phyloP scores from a whole-genome alignment of 2,329 filamentous ascomycete genomes.

The Rhinocladiella mackenziei region DNA sequence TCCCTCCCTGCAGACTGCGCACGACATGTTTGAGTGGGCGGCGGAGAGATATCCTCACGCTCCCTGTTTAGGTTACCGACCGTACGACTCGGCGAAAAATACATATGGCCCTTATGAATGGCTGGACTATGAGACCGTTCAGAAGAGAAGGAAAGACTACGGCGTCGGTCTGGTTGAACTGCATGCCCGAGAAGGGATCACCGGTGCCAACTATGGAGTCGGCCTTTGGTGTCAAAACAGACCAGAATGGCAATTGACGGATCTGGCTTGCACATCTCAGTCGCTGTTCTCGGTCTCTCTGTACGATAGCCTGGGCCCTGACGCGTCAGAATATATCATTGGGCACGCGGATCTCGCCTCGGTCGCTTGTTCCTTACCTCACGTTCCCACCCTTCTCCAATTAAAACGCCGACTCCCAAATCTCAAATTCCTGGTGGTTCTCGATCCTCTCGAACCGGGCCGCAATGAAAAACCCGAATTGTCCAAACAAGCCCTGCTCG shows the following conservation, averaged over 20 bases:
- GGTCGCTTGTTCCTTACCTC: conserved; percentile 73
- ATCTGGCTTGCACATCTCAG: conserved; percentile 83
- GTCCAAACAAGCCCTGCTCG: conserved; percentile 75
- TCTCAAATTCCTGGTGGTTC: conserved; percentile 80
- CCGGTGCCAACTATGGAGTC: conserved; percentile 64
- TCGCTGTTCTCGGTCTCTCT: conserved; percentile 85
- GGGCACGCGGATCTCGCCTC: conserved; percentile 76
- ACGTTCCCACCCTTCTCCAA: conserved; percentile 77
- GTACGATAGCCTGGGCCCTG: conserved; percentile 90
- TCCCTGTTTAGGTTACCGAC: conserved; percentile 73
- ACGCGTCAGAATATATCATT: conserved; percentile 91
- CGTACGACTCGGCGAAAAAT: conserved; percentile 71
- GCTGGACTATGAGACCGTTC: conserved; percentile 77
- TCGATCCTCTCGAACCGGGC: conserved; percentile 77
- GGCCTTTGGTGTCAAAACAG: conserved; percentile 85
- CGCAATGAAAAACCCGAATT: conserved; percentile 63
- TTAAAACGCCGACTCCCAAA: conserved; percentile 70
- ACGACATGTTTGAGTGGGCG: conserved; percentile 74
- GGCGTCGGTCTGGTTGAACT: conserved; percentile 81
- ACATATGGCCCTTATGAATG: conserved; percentile 74
- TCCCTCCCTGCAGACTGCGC: conserved; percentile 64
- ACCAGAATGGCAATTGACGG: conserved; percentile 83
- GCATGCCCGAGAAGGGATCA: conserved; percentile 67
- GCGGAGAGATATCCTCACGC: conserved; percentile 33
- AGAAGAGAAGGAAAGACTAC: conserved; percentile 73